These are phyloP conservation scores for Bullera alba DNA, from an alignment of 768 basidiomycete genomes.

Conservation along the genomic window DNA sequence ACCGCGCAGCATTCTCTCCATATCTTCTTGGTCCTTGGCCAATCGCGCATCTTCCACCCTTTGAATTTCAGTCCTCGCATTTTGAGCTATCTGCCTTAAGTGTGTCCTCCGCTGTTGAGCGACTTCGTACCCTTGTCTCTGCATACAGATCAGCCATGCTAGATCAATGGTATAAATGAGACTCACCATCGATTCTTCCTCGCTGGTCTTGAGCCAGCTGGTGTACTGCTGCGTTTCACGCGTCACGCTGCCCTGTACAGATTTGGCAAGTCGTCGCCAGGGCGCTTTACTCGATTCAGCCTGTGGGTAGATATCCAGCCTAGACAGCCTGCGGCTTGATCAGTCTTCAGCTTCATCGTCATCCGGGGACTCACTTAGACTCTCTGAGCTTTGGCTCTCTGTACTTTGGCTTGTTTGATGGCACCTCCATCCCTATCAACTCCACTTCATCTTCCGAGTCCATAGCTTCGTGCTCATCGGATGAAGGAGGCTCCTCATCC, in stretches of 20 bases:
- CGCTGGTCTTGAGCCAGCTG: conserved; percentile 30
- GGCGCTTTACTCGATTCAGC: background rate
- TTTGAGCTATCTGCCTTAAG: conserved; percentile 19
- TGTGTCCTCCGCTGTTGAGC: conserved; percentile 18
- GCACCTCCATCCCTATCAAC: conserved; percentile 7
- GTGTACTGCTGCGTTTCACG: conserved; percentile 27
- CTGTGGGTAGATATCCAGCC: background rate
- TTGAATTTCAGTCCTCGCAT: conserved; percentile 19
- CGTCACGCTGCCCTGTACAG: conserved; percentile 1
- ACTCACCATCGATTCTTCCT: conserved; percentile 33
- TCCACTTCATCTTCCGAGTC: conserved; percentile 33
- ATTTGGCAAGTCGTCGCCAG: background rate
- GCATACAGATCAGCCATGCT: conserved; percentile 1
- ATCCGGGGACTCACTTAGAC: conserved; percentile 1
- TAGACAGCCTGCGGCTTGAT: background rate
- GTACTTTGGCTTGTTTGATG: conserved; percentile 1
- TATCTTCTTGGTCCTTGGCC: conserved; percentile 31
- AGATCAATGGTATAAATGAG: background rate
- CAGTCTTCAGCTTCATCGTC: background rate
- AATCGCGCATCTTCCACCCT: conserved; percentile 10
- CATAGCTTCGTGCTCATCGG: conserved; percentile 9
- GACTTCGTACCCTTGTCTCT: conserved; percentile 20
- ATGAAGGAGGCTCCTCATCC: conserved; percentile 7
- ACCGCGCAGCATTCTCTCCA: conserved; percentile 28
- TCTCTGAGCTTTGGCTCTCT: background rate